These are phyloP conservation scores for Protomyces lactucae-debilis DNA, from an alignment of 1,139 yeast genomes.

Conservation along the genomic window DNA sequence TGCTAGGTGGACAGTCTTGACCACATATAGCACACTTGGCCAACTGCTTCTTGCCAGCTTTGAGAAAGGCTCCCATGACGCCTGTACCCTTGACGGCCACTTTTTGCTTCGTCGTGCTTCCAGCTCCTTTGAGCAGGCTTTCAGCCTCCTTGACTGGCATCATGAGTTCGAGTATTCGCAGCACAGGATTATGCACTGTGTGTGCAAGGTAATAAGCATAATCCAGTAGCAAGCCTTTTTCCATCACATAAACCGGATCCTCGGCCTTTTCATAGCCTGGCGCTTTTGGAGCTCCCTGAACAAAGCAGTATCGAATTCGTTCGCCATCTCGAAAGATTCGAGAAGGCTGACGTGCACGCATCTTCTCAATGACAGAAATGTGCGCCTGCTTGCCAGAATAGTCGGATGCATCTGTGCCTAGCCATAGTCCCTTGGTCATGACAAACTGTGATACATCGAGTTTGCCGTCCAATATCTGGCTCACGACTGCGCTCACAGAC, in stretches of 20 bases:
- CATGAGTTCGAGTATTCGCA: constrained; percentile 15
- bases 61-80: constrained; percentile 25
- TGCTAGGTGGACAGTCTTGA: constrained; percentile 4
- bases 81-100: constrained; percentile 17
- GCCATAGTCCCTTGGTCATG: constrained; percentile 28
- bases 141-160: constrained; percentile 19
- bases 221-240: constrained; percentile 14
- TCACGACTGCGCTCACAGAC: constrained; percentile 5
- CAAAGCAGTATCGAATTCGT: constrained; percentile 17
- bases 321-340: constrained; percentile 20
- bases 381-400: constrained; percentile 20
- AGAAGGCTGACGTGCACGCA: constrained; percentile 6
- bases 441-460: constrained; percentile 12
- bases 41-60: constrained; percentile 19
- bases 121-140: constrained; percentile 3
- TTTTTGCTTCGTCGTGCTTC: constrained; percentile 5
- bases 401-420: constrained; percentile 22
- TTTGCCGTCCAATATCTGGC: constrained; percentile 3
- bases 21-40: constrained; percentile 23
- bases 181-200: constrained; percentile 21
- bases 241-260: constrained; percentile 21
- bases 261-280: constrained; percentile 25
- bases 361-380: constrained; percentile 23
- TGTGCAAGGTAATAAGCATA: constrained; percentile 22
- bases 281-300: constrained; percentile 18